Evolutionary conservation across 2,329 filamentous ascomycete species (phyloP), one percentile per base, ranked within the genome.

Genomic region (Fusarium ramigenum): DNA sequence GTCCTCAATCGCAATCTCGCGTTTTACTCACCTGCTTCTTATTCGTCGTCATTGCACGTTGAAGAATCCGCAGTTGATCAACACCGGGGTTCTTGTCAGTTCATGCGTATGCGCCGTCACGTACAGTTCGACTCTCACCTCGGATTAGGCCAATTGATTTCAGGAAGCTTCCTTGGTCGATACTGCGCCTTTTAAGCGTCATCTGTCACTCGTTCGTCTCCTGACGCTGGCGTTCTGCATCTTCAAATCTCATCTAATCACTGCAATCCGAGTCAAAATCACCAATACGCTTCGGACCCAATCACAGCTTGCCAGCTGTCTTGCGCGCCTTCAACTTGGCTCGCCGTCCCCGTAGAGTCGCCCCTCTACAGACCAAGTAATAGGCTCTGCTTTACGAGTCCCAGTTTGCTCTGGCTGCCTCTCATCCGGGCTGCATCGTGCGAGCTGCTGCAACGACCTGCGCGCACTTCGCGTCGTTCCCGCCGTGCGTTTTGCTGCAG

Each of bases 261-360:
- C 73, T 61, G 52, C 47, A 53, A 67, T 75, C 56, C 44, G 61
- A 64, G 62, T 66, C 70, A 73, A 75, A 73, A 72, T 77, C 72
- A 70, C 66, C 75, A 75, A 66, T 37, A 54, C 58, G 66, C 58
- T 68, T 47, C 56, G 49, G 73, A 66, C 70, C 80, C 80, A 82
- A 82, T 82, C 80, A 82, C 70, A 76, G 74, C 74, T 61, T 75
- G 80, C 80, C 80, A 82, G 73, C 80, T 82, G 80, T 80, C 80
- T 72, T 73, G 76, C 69, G 60, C 68, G 66, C 74, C 70, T 69
- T 78, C 66, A 72, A 73, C 69, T 66, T 73, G 72, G 65, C 71
- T 77, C 54, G 66, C 71, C 46, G 70, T 54, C 65, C 73, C 72
- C 66, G 66, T 76, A 69, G 50, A 63, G 46, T 64, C 59, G 62